Conservation (phyloP, 2,329 filamentous ascomycete species). For the Verticillium dahliae region DNA sequence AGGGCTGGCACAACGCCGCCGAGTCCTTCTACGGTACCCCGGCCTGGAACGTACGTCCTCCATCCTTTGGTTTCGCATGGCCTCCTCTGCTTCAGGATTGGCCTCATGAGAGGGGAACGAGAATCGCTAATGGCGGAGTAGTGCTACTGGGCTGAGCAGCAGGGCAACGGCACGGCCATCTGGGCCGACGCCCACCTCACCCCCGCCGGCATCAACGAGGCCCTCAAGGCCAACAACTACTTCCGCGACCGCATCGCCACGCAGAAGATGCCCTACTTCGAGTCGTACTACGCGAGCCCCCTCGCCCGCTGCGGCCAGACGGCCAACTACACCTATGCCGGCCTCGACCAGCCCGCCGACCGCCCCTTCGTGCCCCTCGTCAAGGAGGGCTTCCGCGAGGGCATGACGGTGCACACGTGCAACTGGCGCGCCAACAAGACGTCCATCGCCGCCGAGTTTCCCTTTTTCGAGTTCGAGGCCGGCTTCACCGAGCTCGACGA, state of each 20-base stretch:
- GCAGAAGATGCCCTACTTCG: constrained; percentile 52
- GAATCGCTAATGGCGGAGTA: constrained; percentile 16
- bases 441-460: constrained; percentile 45
- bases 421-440: constrained; percentile 52
- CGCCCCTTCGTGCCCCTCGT: constrained; percentile 50
- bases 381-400: constrained; percentile 61
- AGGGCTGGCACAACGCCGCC: constrained; percentile 59
- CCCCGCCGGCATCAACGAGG: constrained; percentile 47
- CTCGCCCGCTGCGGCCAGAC: constrained; percentile 58
- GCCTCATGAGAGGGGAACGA: too few species aligned
- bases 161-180: constrained; percentile 54
- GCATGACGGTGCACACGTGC: constrained; percentile 62
- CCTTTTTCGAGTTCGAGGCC: constrained; percentile 48
- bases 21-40: constrained; percentile 61
- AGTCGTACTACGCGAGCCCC: constrained; percentile 60
- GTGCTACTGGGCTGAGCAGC: constrained; percentile 59
- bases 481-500: constrained; percentile 52
- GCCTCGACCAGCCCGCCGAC: constrained; percentile 41
- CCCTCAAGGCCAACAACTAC: constrained; percentile 50
- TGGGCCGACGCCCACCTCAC: constrained; percentile 63
- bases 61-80: too few species aligned
- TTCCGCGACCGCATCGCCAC: constrained; percentile 46
- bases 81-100: too few species aligned
- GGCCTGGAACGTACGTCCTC: constrained; percentile 54
- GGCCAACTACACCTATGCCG: constrained; percentile 52